These are phyloP conservation scores for Phytophthora pinifolia DNA, from an alignment of 352 stramenopile species.

Conservation along the genomic window DNA sequence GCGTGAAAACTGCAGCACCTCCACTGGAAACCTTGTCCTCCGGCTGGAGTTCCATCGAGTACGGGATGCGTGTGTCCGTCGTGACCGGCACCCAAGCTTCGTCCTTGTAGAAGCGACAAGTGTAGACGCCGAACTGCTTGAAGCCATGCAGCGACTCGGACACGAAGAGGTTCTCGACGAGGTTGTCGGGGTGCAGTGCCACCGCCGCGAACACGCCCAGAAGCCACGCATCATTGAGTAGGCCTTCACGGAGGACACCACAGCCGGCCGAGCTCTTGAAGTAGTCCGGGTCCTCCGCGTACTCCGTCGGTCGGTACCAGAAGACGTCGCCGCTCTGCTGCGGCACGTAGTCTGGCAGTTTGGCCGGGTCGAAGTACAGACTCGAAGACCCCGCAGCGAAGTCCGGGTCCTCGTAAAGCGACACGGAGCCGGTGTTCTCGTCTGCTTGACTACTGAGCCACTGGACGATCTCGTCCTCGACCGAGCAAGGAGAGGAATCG, in stretches of 20 bases:
- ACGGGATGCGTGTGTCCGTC: slow-evolving; percentile 86
- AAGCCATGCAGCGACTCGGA: slow-evolving; percentile 79
- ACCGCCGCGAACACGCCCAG: slow-evolving; percentile 84
- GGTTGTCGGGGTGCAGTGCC: slow-evolving; percentile 72
- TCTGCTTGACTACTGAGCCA: slow-evolving; percentile 31
- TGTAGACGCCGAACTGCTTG: slow-evolving; percentile 87
- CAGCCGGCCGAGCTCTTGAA: slow-evolving; percentile 76
- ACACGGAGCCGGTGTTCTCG: slow-evolving; percentile 11
- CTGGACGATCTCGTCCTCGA: slow-evolving; percentile 53
- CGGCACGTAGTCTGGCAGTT: slow-evolving; percentile 62
- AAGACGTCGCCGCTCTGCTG: slow-evolving; percentile 25
- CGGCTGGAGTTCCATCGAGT: slow-evolving; percentile 44
- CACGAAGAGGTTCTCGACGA: slow-evolving; percentile 92
- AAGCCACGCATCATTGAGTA: slow-evolving; percentile 84
- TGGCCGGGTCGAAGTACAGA: slow-evolving; percentile 58
- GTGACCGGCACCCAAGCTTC: slow-evolving; percentile 87
- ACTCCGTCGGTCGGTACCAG: slow-evolving; percentile 78
- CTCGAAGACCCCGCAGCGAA: slow-evolving; percentile 48
- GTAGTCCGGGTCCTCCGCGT: slow-evolving; percentile 78
- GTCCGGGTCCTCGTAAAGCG: slow-evolving; percentile 60
- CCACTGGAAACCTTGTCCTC: slow-evolving; percentile 33
- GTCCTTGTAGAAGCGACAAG: slow-evolving; percentile 93
- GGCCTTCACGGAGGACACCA: slow-evolving; percentile 54
- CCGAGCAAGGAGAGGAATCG: slow-evolving; percentile 12
- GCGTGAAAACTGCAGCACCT: slow-evolving; percentile 19